Evolutionary conservation across 768 basidiomycete species (phyloP).

Genomic region (Pleurotus platypus): DNA sequence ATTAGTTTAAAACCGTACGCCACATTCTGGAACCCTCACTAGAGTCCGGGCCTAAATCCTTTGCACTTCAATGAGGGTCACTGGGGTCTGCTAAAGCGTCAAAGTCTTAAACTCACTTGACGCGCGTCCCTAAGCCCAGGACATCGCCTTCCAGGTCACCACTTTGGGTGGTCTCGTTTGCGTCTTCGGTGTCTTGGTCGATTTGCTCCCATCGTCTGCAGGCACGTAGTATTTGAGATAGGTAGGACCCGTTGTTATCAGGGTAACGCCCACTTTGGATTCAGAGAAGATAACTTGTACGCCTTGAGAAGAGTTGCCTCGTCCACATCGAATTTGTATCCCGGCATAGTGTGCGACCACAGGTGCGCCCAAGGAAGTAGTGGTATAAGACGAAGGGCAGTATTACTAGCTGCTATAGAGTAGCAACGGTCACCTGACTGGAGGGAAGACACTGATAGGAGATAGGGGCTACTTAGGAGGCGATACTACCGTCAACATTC

Average conservation of each 20-base stretch:
- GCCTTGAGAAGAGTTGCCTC: slow-evolving; percentile 83
- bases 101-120: slow-evolving; percentile 46
- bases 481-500: too few relatives aligned
- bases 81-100: background rate
- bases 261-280: slow-evolving; percentile 56
- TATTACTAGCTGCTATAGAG: too few relatives aligned
- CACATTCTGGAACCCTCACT: slow-evolving; percentile 44
- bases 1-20: background rate
- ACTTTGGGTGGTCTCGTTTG: slow-evolving; percentile 56
- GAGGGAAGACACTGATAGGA: too few relatives aligned
- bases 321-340: slow-evolving; percentile 61
- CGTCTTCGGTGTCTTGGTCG: slow-evolving; percentile 77
- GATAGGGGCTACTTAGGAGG: too few relatives aligned
- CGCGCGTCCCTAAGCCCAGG: slow-evolving; percentile 65
- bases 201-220: slow-evolving; percentile 86
- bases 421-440: background rate
- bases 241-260: background rate
- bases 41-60: slow-evolving; percentile 72
- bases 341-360: background rate
- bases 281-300: slow-evolving; percentile 77
- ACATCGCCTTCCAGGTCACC: slow-evolving; percentile 69
- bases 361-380: too few relatives aligned
- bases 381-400: too few relatives aligned
- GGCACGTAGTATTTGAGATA: background rate
- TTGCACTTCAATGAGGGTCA: slow-evolving; percentile 38